Conservation (phyloP, 1,284 basidiomycete species). For the Malassezia obtusa region DNA sequence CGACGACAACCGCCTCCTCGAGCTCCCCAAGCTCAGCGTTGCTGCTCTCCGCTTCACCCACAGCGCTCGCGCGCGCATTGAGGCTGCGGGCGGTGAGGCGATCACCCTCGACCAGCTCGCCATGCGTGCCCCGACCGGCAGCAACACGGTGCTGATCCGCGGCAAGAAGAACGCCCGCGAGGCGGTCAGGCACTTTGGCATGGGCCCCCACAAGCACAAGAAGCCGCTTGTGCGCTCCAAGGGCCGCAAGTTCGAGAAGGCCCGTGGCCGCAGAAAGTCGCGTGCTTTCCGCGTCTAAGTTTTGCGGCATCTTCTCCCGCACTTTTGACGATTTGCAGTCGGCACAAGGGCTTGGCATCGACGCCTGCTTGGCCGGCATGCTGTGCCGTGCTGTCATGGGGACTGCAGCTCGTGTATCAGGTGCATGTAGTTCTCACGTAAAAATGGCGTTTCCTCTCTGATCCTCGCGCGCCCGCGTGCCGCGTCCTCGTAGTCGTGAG, state of each 20-base stretch:
- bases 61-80: conserved; percentile 83
- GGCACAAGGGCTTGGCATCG: neutral
- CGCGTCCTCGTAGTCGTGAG: too few relatives aligned
- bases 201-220: conserved; percentile 57
- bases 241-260: conserved; percentile 73
- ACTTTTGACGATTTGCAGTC: neutral
- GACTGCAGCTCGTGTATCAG: neutral
- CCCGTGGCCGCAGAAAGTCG: conserved; percentile 51
- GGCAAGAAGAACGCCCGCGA: conserved; percentile 89
- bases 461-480: too few relatives aligned
- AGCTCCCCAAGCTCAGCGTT: conserved; percentile 81
- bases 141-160: conserved; percentile 84
- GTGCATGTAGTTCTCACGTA: conserved; percentile 1
- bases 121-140: conserved; percentile 79
- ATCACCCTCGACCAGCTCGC: conserved; percentile 96
- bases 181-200: conserved; percentile 86
- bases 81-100: conserved; percentile 87
- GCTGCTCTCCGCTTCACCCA: conserved; percentile 92
- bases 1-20: conserved; percentile 81
- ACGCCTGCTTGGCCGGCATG: neutral
- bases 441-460: neutral
- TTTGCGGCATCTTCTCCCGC: neutral
- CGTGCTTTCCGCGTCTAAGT: conserved; percentile 49
- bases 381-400: neutral
- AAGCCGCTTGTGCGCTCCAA: conserved; percentile 86